A percentile compares a stretch with the other conserved stretches of the same genome.
Evolutionary conservation across 805 yeast genomes (phyloP).

Genomic region (Lachancea sp.): DNA sequence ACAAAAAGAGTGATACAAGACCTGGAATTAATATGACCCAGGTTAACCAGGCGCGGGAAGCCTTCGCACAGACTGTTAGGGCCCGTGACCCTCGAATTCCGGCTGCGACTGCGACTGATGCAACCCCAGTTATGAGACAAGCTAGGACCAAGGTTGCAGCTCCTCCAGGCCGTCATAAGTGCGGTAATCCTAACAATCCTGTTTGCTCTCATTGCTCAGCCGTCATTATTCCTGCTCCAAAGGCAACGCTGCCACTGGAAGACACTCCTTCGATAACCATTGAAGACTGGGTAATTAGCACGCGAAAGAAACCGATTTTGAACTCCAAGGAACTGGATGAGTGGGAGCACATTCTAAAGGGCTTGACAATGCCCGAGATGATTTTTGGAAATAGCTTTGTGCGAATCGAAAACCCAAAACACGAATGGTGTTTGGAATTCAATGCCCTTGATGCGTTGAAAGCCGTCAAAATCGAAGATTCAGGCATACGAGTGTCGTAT

Average conservation of each 20-base stretch:
- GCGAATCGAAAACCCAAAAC: slow-evolving; percentile 38
- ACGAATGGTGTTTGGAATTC: slow-evolving; percentile 50
- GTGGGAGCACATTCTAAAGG: slow-evolving; percentile 50
- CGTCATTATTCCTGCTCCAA: slow-evolving; percentile 74
- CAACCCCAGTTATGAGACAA: background rate
- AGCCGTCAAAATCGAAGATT: slow-evolving; percentile 44
- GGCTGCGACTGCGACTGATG: background rate
- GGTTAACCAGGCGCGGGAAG: slow-evolving; percentile 55
- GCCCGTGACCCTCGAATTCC: slow-evolving; percentile 23
- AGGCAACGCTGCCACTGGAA: slow-evolving; percentile 52
- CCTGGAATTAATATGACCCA: slow-evolving; percentile 49
- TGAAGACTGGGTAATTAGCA: slow-evolving; percentile 68
- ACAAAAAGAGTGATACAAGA: slow-evolving; percentile 2
- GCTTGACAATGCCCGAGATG: slow-evolving; percentile 94
- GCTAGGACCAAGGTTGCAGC: background rate
- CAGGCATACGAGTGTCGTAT: slow-evolving; percentile 70
- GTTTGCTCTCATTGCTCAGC: slow-evolving; percentile 60
- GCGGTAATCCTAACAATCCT: slow-evolving; percentile 36
- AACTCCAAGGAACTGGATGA: slow-evolving; percentile 66
- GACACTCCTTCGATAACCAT: slow-evolving; percentile 67
- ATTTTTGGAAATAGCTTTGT: slow-evolving; percentile 82
- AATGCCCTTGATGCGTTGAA: slow-evolving; percentile 68
- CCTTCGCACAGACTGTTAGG: slow-evolving; percentile 40
- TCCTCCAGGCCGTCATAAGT: slow-evolving; percentile 18
- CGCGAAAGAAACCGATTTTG: slow-evolving; percentile 70